A percentile compares a stretch with the other conserved stretches of the same genome.
Evolutionary conservation across 2,329 filamentous ascomycete genomes (phyloP).

Genomic region (Huntiella moniliformis): DNA sequence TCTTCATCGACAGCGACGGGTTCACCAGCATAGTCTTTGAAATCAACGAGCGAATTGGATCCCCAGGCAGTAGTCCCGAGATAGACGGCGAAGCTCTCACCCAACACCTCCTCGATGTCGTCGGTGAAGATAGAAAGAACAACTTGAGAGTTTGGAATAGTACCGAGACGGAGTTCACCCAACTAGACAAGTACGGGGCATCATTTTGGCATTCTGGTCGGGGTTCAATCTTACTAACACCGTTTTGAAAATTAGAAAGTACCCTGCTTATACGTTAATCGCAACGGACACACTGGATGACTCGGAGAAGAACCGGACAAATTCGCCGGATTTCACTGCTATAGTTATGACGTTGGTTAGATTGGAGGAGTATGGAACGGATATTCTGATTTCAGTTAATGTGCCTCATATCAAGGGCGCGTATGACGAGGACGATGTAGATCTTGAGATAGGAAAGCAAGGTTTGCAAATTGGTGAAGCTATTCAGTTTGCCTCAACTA

Average conservation of each 20-base stretch:
- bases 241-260: constrained; percentile 17
- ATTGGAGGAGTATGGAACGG: constrained; percentile 55
- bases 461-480: constrained; percentile 50
- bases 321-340: constrained; percentile 44
- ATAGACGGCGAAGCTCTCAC: constrained; percentile 53
- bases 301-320: constrained; percentile 15
- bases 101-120: constrained; percentile 49
- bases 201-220: not conserved
- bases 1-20: constrained; percentile 68
- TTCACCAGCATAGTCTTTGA: constrained; percentile 82
- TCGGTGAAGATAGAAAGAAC: constrained; percentile 39
- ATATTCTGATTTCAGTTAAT: constrained; percentile 73
- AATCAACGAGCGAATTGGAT: constrained; percentile 62
- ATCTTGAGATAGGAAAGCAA: constrained; percentile 43
- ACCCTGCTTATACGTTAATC: constrained; percentile 48
- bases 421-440: constrained; percentile 54
- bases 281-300: constrained; percentile 38
- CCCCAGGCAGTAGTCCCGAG: constrained; percentile 32
- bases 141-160: constrained; percentile 48
- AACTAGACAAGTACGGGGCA: constrained; percentile 24
- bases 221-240: not conserved
- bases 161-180: constrained; percentile 38
- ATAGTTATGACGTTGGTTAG: constrained; percentile 63
- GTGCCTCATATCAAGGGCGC: constrained; percentile 64
- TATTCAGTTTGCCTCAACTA: constrained; percentile 45